Base-by-base conservation (phyloP, 371 early-diverging fungal genomes). In the Mucor indicus region DNA sequence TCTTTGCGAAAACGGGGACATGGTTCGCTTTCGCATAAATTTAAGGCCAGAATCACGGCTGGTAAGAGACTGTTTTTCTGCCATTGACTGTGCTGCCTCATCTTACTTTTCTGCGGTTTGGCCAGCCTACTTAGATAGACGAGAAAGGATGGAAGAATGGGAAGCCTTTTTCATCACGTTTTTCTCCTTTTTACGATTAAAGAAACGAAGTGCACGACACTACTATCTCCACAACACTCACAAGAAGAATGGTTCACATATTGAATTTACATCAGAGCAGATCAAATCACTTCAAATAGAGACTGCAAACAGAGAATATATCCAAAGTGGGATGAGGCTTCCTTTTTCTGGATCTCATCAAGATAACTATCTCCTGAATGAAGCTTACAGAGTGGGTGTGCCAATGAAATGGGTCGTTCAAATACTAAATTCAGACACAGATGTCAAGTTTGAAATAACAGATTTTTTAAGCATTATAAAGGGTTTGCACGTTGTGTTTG, bases 401-500 rank as follows among this genome's bases (percentile, higher is more conserved):
- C 52, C 57, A 44, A 40, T 43, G 47, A 11, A 4, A 38, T 40
- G 55, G 40, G 51, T 40, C 25, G 53, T 55, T 38, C 53, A 60
- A 4, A 47, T 67, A 13, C 29, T 69, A 12, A 57, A 67, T 17
- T 6, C 19, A 21, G 1, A 38, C n/a, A 33, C 6, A 3, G 4
- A n/a, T n/a, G 30, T 41, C 11, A n/a, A 31, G 9, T 38, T 27
- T 6, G 46, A 45, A 35, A 7, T 37, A 0, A 15, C 31, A 4
- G 42, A 35, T 3, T 35, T 57, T 37, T 13, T 19, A 0, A 42
- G 49, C 1, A 69, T 72, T 23, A 49, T 84, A 16, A 60, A 64
- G 6, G 66, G 69, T 16, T 46, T 89, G 1, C 89, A 89, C 56
- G 57, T 87, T 0, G 62, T 84, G 8, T 81, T 77, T 47, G 84